phyloP scores from a whole-genome alignment of 2,329 filamentous ascomycete species.

The Monilinia polystroma region DNA sequence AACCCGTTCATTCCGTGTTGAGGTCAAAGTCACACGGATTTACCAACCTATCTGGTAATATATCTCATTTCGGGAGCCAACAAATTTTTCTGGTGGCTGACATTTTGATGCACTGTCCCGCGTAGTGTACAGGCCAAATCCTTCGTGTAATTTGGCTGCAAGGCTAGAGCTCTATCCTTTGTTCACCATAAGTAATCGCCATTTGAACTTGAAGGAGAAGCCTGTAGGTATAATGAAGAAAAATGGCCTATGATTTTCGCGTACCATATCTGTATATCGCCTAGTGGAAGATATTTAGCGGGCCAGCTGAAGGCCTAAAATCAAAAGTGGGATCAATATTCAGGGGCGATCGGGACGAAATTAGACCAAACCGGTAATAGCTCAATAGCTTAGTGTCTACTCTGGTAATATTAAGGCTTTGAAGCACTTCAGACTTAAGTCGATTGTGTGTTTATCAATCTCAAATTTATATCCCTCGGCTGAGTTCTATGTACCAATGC shows the following conservation, averaged over 20 bases:
- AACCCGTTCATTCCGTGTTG: no score
- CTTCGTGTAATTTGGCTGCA: neutral
- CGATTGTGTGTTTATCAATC: neutral
- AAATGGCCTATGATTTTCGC: neutral
- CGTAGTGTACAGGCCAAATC: neutral
- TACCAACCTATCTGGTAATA: neutral
- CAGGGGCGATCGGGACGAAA: neutral
- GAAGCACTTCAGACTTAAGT: neutral
- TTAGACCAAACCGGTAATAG: neutral
- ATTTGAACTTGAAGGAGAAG: neutral
- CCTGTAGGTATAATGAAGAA: neutral
- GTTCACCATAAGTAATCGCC: neutral
- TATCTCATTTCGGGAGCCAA: neutral
- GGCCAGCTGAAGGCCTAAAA: conserved; percentile 5
- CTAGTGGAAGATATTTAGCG: conserved; percentile 5
- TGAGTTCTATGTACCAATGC: neutral
- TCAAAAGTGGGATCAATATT: conserved; percentile 10
- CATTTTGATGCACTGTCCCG: neutral
- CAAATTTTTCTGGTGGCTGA: neutral
- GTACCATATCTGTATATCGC: neutral
- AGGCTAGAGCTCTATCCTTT: neutral
- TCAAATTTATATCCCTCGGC: neutral
- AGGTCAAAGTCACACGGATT: neutral
- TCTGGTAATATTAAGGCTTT: neutral
- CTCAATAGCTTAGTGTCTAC: neutral